A percentile compares a stretch with the other conserved stretches of the same genome.
Evolutionary conservation across 106 monocot genomes (phyloP).

Genomic region (Dactylorhiza incarnata): DNA sequence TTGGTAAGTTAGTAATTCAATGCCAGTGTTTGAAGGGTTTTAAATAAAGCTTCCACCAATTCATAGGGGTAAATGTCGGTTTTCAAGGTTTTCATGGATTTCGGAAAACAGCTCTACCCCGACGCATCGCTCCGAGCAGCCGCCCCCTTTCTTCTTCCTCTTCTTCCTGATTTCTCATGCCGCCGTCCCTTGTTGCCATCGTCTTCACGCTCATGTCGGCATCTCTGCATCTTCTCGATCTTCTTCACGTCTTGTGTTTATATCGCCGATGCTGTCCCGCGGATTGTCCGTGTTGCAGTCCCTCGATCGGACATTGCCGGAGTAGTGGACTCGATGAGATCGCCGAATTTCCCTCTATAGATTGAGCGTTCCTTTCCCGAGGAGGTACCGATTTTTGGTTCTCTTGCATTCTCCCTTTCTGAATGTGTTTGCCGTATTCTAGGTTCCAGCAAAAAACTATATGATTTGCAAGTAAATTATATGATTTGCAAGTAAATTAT

Average conservation of each 20-base stretch:
- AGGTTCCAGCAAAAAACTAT: no score
- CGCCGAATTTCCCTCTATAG: neutral
- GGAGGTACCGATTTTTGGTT: neutral
- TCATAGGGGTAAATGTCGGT: no score
- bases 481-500: no score
- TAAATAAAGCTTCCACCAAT: no score
- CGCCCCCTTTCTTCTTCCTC: no score
- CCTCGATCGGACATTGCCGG: neutral
- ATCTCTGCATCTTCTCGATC: neutral
- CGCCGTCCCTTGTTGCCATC: neutral
- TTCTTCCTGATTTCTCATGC: neutral
- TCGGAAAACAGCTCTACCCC: no score
- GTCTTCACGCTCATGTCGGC: neutral
- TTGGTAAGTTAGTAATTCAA: no score
- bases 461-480: no score
- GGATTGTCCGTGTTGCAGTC: neutral
- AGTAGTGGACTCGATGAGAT: neutral
- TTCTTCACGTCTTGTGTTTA: neutral
- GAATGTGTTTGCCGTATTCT: neutral
- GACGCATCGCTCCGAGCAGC: no score
- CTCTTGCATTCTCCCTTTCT: neutral
- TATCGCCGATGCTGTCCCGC: neutral
- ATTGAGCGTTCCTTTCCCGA: constrained; percentile 3
- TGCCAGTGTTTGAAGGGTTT: no score
- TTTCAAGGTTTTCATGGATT: no score